Evolutionary conservation across 2,329 filamentous ascomycete species (phyloP).

Genomic region (Arthroderma sp.): DNA sequence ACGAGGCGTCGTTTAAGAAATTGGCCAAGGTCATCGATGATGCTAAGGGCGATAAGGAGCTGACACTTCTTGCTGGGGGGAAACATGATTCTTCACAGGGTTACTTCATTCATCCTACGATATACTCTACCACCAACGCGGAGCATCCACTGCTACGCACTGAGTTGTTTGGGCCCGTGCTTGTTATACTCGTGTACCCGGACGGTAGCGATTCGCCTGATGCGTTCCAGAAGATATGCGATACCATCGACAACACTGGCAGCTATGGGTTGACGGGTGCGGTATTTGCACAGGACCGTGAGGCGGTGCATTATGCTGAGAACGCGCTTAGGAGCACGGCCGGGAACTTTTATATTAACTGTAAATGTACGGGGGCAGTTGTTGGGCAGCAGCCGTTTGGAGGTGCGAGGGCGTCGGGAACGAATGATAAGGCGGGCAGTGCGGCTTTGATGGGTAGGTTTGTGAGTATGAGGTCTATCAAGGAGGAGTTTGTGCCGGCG

Average conservation of each 20-base stretch:
- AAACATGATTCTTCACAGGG: slow-evolving; percentile 66
- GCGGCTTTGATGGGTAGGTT: slow-evolving; percentile 52
- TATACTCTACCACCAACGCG: slow-evolving; percentile 64
- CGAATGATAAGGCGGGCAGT: slow-evolving; percentile 63
- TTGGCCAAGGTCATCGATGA: slow-evolving; percentile 63
- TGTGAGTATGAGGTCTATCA: slow-evolving; percentile 55
- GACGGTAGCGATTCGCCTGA: slow-evolving; percentile 49
- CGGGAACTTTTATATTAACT: slow-evolving; percentile 36
- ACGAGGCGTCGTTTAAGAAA: slow-evolving; percentile 69
- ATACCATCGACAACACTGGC: slow-evolving; percentile 34
- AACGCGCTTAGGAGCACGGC: slow-evolving; percentile 29
- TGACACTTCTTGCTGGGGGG: slow-evolving; percentile 63
- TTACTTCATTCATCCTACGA: slow-evolving; percentile 72
- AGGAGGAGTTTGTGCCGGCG: slow-evolving; percentile 61
- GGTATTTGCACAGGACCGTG: slow-evolving; percentile 32
- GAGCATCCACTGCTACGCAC: slow-evolving; percentile 60
- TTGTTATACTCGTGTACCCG: slow-evolving; percentile 66
- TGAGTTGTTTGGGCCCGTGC: slow-evolving; percentile 72
- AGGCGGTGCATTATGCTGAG: slow-evolving; percentile 26
- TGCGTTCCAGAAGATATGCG: slow-evolving; percentile 47
- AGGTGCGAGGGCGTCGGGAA: slow-evolving; percentile 55
- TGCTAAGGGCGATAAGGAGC: slow-evolving; percentile 63
- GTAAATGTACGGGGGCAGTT: slow-evolving; percentile 53
- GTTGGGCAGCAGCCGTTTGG: slow-evolving; percentile 64
- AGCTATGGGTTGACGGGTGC: slow-evolving; percentile 35